These are phyloP conservation scores for Plasmodium ovale DNA, from an alignment of 169 alveolate species.

Conservation along the genomic window DNA sequence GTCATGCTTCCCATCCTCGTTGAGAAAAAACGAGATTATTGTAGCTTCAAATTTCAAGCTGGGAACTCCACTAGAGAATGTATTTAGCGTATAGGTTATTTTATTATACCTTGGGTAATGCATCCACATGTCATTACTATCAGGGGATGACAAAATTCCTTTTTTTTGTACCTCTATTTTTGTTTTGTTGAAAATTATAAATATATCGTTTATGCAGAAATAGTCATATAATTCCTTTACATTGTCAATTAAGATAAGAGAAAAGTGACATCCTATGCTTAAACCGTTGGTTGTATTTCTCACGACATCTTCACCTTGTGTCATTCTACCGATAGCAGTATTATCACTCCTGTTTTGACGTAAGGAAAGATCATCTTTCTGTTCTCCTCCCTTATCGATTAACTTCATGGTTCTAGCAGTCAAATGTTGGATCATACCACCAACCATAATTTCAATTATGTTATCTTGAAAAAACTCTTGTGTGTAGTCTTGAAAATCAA, in stretches of 20 bases:
- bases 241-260: conserved; percentile 28
- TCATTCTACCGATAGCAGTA: not conserved
- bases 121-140: conserved; percentile 9
- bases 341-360: not conserved
- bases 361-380: not conserved
- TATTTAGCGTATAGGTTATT: conserved; percentile 22
- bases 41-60: conserved; percentile 18
- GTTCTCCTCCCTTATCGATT: not conserved
- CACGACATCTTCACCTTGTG: not conserved
- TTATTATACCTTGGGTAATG: conserved; percentile 13
- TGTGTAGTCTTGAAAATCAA: conserved; percentile 19
- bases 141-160: not conserved
- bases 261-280: conserved; percentile 40
- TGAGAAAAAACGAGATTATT: conserved; percentile 25
- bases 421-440: conserved; percentile 23
- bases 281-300: not conserved
- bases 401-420: not conserved
- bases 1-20: not conserved
- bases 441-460: conserved; percentile 26
- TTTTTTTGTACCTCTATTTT: conserved; percentile 29
- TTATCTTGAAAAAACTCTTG: conserved; percentile 26
- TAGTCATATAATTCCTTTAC: conserved; percentile 42
- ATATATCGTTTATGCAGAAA: conserved; percentile 44
- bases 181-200: conserved; percentile 3
- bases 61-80: not conserved